These are phyloP conservation scores for Atalantia buxifolia DNA, from an alignment of 345 rosid species.

Conservation along the genomic window DNA sequence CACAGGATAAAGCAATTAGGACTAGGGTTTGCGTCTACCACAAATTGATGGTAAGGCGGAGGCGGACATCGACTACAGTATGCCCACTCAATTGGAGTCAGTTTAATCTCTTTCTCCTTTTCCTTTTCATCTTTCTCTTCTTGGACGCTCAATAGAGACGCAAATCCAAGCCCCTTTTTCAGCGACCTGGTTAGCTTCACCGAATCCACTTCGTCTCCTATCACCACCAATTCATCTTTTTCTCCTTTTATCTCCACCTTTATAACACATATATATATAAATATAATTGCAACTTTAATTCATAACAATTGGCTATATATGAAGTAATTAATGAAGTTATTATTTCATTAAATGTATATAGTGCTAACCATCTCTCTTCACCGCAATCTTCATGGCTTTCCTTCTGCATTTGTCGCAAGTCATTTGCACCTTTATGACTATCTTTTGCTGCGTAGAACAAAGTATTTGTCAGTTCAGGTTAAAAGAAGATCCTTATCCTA, in stretches of 20 bases:
- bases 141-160: constrained; percentile 8
- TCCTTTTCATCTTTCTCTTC: neutral
- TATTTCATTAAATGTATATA: neutral
- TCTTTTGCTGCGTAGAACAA: neutral
- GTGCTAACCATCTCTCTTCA: neutral
- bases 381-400: neutral
- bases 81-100: neutral
- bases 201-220: constrained; percentile 8
- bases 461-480: too few species aligned
- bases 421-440: neutral
- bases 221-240: constrained; percentile 1
- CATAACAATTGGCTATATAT: neutral
- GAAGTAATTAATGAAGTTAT: too few species aligned
- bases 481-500: too few species aligned
- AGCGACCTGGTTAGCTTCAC: neutral
- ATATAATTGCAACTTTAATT: neutral
- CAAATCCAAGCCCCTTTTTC: neutral
- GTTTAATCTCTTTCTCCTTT: neutral
- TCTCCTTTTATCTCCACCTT: neutral
- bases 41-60: neutral
- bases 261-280: neutral
- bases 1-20: neutral
- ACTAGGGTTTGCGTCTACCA: neutral
- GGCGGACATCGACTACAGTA: neutral
- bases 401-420: neutral